Conservation (phyloP, 331 rosid species). For the Stylosanthes scabra region DNA sequence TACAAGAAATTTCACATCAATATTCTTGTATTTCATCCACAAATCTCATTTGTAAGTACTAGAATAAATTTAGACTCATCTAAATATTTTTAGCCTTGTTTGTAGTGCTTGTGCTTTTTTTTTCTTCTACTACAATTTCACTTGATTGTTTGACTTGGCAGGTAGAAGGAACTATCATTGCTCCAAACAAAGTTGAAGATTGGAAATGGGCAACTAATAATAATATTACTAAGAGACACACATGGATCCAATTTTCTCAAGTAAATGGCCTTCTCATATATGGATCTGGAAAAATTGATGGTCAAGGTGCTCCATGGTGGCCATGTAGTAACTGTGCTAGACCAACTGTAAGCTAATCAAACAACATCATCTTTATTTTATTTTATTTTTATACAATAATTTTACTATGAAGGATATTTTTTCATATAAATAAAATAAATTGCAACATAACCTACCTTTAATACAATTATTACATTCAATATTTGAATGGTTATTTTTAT, state of each 20-base stretch:
- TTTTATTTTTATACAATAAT: no score
- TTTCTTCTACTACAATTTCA: neutral
- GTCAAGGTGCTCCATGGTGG: constrained; percentile 73
- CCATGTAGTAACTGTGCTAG: neutral
- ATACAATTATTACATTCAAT: neutral
- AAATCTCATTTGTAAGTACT: no score
- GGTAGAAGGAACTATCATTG: constrained; percentile 52
- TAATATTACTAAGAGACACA: neutral
- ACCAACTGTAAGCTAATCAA: constrained; percentile 28
- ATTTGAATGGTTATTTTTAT: neutral
- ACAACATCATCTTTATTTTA: no score
- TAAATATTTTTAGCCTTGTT: no score
- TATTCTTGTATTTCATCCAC: no score
- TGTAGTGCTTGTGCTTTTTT: no score
- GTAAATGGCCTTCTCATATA: constrained; percentile 47
- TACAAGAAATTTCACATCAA: no score
- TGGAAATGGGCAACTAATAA: constrained; percentile 50
- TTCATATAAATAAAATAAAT: no score
- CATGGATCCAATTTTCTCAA: constrained; percentile 40
- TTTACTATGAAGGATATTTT: no score
- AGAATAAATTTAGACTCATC: no score
- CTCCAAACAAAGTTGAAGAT: constrained; percentile 30
- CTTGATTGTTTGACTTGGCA: constrained; percentile 14
- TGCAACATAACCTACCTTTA: no score
- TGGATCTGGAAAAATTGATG: constrained; percentile 62